phyloP scores from a whole-genome alignment of 228 moss, liverwort and hornwort genomes.

The Sphagnum magellanicum region DNA sequence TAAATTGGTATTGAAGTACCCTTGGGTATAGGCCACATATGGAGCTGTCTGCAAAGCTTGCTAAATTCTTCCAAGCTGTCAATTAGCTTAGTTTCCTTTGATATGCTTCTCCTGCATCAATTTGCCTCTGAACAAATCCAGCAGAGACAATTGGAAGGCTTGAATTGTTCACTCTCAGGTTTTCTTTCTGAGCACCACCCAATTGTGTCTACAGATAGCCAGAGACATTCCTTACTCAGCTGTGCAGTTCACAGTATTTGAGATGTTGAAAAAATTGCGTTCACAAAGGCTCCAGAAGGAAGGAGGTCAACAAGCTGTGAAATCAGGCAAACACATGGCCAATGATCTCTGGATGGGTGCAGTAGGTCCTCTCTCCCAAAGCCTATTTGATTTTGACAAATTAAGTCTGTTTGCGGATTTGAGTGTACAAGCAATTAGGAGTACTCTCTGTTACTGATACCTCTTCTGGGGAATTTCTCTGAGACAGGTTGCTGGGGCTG shows the following conservation, averaged over 20 bases:
- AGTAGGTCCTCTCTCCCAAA: conserved; percentile 18
- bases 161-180: too few relatives aligned
- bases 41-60: too few relatives aligned
- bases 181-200: too few relatives aligned
- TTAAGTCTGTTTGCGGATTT: not conserved
- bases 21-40: too few relatives aligned
- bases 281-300: not conserved
- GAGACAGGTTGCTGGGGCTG: conserved; percentile 56
- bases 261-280: conserved; percentile 29
- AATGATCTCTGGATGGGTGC: conserved; percentile 67
- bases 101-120: too few relatives aligned
- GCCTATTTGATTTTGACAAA: not conserved
- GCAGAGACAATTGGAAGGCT: too few relatives aligned
- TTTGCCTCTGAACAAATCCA: too few relatives aligned
- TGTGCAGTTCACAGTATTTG: conserved; percentile 62
- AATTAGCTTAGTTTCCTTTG: too few relatives aligned
- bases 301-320: not conserved
- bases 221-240: conserved; percentile 73
- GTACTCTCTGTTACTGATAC: not conserved
- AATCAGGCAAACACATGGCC: conserved; percentile 24
- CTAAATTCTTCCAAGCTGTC: too few relatives aligned
- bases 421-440: not conserved
- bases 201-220: conserved; percentile 23
- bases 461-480: not conserved
- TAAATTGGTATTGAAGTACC: too few relatives aligned